These are phyloP conservation scores for Fraxinus anomala DNA, from an alignment of 257 asterid species.

Conservation along the genomic window DNA sequence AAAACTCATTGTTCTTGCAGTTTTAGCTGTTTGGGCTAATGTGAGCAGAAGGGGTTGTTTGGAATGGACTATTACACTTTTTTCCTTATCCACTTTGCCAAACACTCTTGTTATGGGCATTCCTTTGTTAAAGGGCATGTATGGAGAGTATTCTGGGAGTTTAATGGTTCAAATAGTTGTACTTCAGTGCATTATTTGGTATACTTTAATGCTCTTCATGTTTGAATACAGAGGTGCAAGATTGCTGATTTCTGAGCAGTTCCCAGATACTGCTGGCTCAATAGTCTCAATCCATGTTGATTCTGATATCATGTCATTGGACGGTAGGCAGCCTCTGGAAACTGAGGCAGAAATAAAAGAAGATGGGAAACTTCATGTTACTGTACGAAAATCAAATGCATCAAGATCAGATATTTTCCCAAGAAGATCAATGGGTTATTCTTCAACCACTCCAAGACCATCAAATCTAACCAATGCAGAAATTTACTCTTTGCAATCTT, in stretches of 20 bases:
- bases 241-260: slow-evolving; percentile 78
- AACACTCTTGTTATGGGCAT: slow-evolving; percentile 96
- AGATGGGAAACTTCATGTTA: slow-evolving; percentile 81
- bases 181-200: slow-evolving; percentile 89
- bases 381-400: slow-evolving; percentile 76
- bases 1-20: slow-evolving; percentile 59
- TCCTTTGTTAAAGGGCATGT: slow-evolving; percentile 84
- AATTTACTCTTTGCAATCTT: slow-evolving; percentile 83
- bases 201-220: slow-evolving; percentile 86
- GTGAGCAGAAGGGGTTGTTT: slow-evolving; percentile 57
- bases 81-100: slow-evolving; percentile 82
- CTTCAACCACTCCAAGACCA: slow-evolving; percentile 72
- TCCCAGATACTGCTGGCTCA: slow-evolving; percentile 82
- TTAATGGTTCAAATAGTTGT: slow-evolving; percentile 91
- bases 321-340: slow-evolving; percentile 72
- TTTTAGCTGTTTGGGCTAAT: slow-evolving; percentile 58
- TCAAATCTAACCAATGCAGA: slow-evolving; percentile 83
- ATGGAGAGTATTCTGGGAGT: slow-evolving; percentile 66
- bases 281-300: slow-evolving; percentile 87
- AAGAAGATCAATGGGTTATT: slow-evolving; percentile 61
- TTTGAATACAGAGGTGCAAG: slow-evolving; percentile 81
- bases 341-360: slow-evolving; percentile 71
- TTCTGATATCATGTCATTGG: slow-evolving; percentile 79
- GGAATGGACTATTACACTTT: slow-evolving; percentile 89
- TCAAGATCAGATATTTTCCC: slow-evolving; percentile 80